A percentile compares a stretch with the other conserved stretches of the same genome.
These are phyloP conservation scores for Coriaria nepalensis DNA, from an alignment of 306 rosid species.

Conservation along the genomic window DNA sequence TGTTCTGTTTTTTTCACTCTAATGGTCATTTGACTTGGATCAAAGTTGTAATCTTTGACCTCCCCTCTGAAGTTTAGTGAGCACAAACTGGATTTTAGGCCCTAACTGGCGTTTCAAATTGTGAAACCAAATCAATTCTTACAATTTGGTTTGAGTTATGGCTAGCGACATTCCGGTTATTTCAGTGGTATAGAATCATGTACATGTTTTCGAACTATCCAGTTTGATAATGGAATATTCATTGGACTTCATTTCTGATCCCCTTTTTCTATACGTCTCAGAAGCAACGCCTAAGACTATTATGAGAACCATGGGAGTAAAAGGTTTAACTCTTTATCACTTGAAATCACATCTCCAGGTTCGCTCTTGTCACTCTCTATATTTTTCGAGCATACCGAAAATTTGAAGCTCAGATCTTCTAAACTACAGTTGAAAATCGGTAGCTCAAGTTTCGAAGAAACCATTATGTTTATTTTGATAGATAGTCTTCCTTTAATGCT, in stretches of 20 bases:
- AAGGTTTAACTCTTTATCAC: conserved; percentile 57
- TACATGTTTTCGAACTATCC: not conserved
- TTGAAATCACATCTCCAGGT: conserved; percentile 59
- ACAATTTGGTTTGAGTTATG: no score
- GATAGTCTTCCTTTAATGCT: conserved; percentile 5
- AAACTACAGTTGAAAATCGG: no score
- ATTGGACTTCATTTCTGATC: conserved; percentile 4
- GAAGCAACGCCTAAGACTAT: conserved; percentile 54
- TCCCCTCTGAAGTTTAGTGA: no score
- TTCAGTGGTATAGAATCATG: not conserved
- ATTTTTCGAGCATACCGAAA: not conserved
- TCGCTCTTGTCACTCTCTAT: not conserved
- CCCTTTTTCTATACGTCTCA: conserved; percentile 16
- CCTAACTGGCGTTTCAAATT: no score
- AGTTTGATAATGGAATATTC: not conserved
- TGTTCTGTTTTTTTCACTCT: no score
- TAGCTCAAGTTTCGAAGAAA: not conserved
- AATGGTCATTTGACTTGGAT: no score
- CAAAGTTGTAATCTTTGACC: no score
- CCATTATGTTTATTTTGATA: not conserved
- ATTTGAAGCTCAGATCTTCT: no score
- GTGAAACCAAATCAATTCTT: no score
- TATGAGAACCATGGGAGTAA: conserved; percentile 56
- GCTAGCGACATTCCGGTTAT: no score
- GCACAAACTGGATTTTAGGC: no score